phyloP scores from a whole-genome alignment of 1,139 yeast species.

The Lodderomyces orthopsilosis region DNA sequence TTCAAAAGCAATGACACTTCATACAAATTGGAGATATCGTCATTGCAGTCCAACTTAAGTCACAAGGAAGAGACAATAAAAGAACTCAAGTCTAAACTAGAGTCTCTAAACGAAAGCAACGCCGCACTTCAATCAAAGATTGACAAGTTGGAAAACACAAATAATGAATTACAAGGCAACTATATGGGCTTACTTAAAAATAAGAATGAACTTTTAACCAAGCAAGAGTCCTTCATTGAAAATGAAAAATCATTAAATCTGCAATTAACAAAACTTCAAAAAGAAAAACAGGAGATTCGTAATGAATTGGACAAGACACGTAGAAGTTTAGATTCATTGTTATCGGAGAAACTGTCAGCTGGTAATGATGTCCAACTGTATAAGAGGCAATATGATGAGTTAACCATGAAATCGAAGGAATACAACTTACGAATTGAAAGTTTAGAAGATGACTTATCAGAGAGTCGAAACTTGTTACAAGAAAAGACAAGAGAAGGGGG shows the following conservation, averaged over 20 bases:
- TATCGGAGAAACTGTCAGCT: slow-evolving; percentile 46
- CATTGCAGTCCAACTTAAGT: slow-evolving; percentile 35
- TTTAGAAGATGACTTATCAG: slow-evolving; percentile 77
- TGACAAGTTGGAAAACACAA: slow-evolving; percentile 42
- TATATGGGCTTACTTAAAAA: slow-evolving; percentile 34
- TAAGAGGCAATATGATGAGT: slow-evolving; percentile 76
- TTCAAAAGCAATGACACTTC: slow-evolving; percentile 39
- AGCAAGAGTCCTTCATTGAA: slow-evolving; percentile 38
- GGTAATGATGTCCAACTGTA: slow-evolving; percentile 56
- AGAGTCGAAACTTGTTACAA: slow-evolving; percentile 66
- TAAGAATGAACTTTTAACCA: slow-evolving; percentile 38
- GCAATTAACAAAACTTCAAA: slow-evolving; percentile 38
- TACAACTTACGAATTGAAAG: slow-evolving; percentile 57
- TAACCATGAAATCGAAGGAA: slow-evolving; percentile 66
- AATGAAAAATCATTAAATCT: slow-evolving; percentile 31
- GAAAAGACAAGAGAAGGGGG: slow-evolving; percentile 79
- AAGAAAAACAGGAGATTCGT: slow-evolving; percentile 50
- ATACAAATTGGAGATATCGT: slow-evolving; percentile 40
- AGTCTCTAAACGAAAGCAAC: slow-evolving; percentile 35
- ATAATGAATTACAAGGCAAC: slow-evolving; percentile 39
- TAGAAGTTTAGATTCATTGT: slow-evolving; percentile 48
- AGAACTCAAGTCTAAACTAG: slow-evolving; percentile 39
- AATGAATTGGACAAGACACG: slow-evolving; percentile 52
- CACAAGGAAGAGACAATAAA: slow-evolving; percentile 51
- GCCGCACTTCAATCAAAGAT: slow-evolving; percentile 37